Base-by-base conservation (phyloP, 768 basidiomycete genomes). In the Myochromella boudieri region DNA sequence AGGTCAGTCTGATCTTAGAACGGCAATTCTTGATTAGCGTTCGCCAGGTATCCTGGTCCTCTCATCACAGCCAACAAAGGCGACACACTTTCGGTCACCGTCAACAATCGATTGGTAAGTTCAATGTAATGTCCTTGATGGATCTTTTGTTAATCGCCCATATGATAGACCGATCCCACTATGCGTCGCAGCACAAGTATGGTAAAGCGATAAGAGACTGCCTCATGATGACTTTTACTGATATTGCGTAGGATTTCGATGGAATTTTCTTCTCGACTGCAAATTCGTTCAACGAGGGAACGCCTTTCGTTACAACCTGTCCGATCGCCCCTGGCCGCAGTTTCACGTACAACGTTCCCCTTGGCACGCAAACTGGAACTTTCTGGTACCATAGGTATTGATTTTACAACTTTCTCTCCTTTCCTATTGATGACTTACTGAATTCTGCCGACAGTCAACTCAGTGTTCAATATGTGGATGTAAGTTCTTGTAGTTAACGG, bases 221-320 rank as follows among this genome's bases (percentile, higher is more conserved):
- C 4, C 20, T 3, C 4, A 6, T 22, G 15, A 10, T 17, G 3
- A 18, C 14, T 3, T 33, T n/a, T 2, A 42, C 4, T 6, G 12
- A 3, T 2, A 4, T 33, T 2, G 12, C 1, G 14, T 15, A 63
- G 60, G 55, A 64, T 46, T 61, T 62, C 36, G 62, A 65, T 44
- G 65, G 64, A n/a, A 43, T 66, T 36, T 66, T 66, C 49, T 25
- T 42, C 49, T 12, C 58, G 57, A 3, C 28, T 46, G 33, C 28
- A 2, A 50, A 66, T 33, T 46, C 56, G 0, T 66, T 37, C 51
- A 49, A 64, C 25, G 62, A 75, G 46, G 73, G 75, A 10, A 58
- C 67, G 38, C 55, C 74, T n/a, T 75, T 68, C 41, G 58, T 76
- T 11, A 75, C 71, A n/a, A 69, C 74, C 29, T 76, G 74, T 47